These are phyloP conservation scores for Macrolepiota dolichaula DNA, from an alignment of 768 basidiomycete species.

Conservation along the genomic window DNA sequence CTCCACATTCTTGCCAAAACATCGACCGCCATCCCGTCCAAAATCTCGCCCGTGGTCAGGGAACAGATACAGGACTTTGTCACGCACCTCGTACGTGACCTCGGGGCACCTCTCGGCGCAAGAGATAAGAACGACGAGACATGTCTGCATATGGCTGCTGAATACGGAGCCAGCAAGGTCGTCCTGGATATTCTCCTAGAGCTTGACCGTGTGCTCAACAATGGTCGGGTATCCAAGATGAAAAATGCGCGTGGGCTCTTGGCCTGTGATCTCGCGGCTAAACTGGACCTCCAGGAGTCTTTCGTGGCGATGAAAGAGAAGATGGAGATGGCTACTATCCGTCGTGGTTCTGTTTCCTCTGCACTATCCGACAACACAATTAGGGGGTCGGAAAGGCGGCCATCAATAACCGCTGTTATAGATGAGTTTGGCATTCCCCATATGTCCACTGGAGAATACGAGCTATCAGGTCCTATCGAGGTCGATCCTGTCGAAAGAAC, in stretches of 20 bases:
- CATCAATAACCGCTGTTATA: neutral
- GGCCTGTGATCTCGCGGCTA: neutral
- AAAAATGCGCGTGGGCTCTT: slow-evolving; percentile 50
- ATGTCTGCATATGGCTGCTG: slow-evolving; percentile 77
- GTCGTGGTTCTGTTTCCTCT: slow-evolving; percentile 9
- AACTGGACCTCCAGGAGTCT: neutral
- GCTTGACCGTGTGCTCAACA: slow-evolving; percentile 42
- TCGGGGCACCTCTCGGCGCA: slow-evolving; percentile 66
- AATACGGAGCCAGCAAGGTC: slow-evolving; percentile 64
- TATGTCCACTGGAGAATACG: neutral
- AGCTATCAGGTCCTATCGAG: neutral
- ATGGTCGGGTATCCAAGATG: slow-evolving; percentile 51
- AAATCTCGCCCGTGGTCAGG: slow-evolving; percentile 3
- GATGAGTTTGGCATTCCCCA: slow-evolving; percentile 5
- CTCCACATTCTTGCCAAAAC: slow-evolving; percentile 61
- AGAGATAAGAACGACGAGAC: slow-evolving; percentile 68
- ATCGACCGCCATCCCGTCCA: slow-evolving; percentile 26
- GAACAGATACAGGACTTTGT: slow-evolving; percentile 36
- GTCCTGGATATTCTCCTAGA: slow-evolving; percentile 62
- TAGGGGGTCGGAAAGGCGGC: slow-evolving; percentile 1
- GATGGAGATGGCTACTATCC: slow-evolving; percentile 10
- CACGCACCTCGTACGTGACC: slow-evolving; percentile 65
- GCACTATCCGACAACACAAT: slow-evolving; percentile 6
- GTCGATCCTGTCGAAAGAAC: neutral
- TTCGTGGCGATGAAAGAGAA: slow-evolving; percentile 7